A percentile compares a stretch with the other conserved stretches of the same genome.
Conservation (phyloP, 192 early-diverging fungal genomes). For the Rhizophagus clarus region DNA sequence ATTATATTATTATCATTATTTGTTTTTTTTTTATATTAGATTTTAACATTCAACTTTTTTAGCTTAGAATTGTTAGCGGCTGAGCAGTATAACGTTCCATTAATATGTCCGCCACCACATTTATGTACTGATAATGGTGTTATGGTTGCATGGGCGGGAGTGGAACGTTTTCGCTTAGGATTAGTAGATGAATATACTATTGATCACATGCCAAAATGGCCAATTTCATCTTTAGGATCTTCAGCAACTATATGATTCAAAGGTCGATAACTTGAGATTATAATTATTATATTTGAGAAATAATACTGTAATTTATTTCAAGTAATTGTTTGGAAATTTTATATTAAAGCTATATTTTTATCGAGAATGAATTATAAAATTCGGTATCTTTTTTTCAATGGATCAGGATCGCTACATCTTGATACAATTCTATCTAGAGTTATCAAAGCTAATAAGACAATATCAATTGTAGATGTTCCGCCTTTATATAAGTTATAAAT, state of each 20-base stretch:
- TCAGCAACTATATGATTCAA: not conserved
- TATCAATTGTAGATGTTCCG: not conserved
- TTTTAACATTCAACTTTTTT: not conserved
- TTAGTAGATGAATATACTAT: slow-evolving; percentile 73
- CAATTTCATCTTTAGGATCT: slow-evolving; percentile 55
- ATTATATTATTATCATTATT: too few relatives aligned
- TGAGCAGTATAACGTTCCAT: slow-evolving; percentile 42
- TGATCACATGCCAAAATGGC: slow-evolving; percentile 76
- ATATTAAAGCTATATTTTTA: not conserved
- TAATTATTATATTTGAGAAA: too few relatives aligned
- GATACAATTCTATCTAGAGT: slow-evolving; percentile 7
- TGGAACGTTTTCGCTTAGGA: slow-evolving; percentile 66
- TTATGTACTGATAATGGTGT: slow-evolving; percentile 83
- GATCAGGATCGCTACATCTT: slow-evolving; percentile 3
- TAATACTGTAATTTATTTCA: too few relatives aligned
- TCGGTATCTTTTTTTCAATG: not conserved
- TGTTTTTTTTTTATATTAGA: too few relatives aligned
- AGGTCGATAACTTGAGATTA: too few relatives aligned
- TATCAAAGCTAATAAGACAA: not conserved
- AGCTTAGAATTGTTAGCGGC: slow-evolving; percentile 45
- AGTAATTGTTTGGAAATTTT: too few relatives aligned
- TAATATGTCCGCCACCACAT: slow-evolving; percentile 76
- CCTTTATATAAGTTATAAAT: not conserved
- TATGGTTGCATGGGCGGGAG: slow-evolving; percentile 86
- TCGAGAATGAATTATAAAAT: not conserved